phyloP scores from a whole-genome alignment of 345 rosid species.

The Carallia pectinifolia region DNA sequence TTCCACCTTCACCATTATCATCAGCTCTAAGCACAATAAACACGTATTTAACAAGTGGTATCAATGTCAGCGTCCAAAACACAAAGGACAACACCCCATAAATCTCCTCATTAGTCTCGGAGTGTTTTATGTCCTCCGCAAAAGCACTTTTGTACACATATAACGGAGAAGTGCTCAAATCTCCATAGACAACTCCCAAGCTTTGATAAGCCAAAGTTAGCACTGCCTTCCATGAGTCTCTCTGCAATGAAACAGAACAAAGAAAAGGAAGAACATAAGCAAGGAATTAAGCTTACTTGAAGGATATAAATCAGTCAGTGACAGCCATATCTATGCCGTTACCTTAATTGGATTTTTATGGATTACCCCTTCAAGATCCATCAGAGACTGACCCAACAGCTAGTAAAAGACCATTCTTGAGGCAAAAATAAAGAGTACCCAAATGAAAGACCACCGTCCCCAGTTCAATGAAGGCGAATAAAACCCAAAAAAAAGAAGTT shows the following conservation, averaged over 20 bases:
- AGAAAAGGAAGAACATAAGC: neutral
- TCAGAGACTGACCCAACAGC: constrained; percentile 31
- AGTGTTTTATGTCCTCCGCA: constrained; percentile 3
- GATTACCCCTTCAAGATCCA: constrained; percentile 65
- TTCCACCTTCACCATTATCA: neutral
- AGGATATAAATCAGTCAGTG: neutral
- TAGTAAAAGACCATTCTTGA: constrained; percentile 32
- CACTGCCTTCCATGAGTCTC: neutral
- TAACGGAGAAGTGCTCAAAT: neutral
- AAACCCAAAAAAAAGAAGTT: neutral
- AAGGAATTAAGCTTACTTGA: constrained; percentile 2
- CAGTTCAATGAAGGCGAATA: constrained; percentile 26
- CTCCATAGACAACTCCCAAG: neutral
- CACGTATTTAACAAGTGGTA: constrained; percentile 1
- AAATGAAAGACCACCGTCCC: constrained; percentile 29
- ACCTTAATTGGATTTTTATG: constrained; percentile 59
- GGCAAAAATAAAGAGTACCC: constrained; percentile 26
- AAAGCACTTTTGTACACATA: constrained; percentile 5
- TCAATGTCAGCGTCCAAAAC: neutral
- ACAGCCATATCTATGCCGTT: constrained; percentile 15
- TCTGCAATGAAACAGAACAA: neutral
- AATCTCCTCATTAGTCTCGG: constrained; percentile 4
- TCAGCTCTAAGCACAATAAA: constrained; percentile 5
- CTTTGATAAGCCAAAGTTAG: constrained; percentile 5
- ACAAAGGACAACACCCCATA: constrained; percentile 2